Evolutionary conservation across 2,329 filamentous ascomycete species (phyloP), one percentile per base, ranked within the genome.

Genomic region (Leptographium galeiforme): DNA sequence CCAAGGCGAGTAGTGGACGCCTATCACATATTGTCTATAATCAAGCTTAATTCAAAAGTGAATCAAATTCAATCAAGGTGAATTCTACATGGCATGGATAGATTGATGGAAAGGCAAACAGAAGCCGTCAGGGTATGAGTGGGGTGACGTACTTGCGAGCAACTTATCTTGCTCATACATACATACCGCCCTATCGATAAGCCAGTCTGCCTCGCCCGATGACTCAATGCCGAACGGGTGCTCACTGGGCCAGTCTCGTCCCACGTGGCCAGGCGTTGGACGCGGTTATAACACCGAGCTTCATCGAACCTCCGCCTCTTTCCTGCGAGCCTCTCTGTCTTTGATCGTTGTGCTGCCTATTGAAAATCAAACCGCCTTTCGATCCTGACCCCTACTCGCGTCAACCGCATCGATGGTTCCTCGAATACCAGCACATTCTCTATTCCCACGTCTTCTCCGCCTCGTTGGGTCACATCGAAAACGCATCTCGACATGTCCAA

Each of bases 401-500:
- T 11, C 40, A 43, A 30, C 43, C 34, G 34, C 34, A 36, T 36
- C 34, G 34, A 36, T 36, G 34, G 12, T 36, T 13, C 34, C 6
- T 36, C 25, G 43, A 45, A 45, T 45, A 33, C 43, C 30, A 8
- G 12, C 25, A 4, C 19, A 8, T 8, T 32, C 48, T 50, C 53
- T 57, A 66, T 68, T 62, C 65, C 66, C 52, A 51, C 56, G 38
- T 62, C 61, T 63, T 64, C 64, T 65, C 59, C 50, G 30, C 46
- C 45, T 19, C 18, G 44, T 43, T 40, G 34, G 60, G 70, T 52
- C 57, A 4, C 11, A 13, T 12, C 41, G 2, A 10, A 14, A 4
- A 33, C 30, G 10, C 34, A 12, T 8, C 12, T 2, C 8, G 10
- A 19, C 38, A 84, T 82, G 79, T 69, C 78, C 45, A 70, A 63